A percentile compares a stretch with the other conserved stretches of the same genome.
Conservation (phyloP, 1,284 basidiomycete species). For the Leccinum angustisporum region DNA sequence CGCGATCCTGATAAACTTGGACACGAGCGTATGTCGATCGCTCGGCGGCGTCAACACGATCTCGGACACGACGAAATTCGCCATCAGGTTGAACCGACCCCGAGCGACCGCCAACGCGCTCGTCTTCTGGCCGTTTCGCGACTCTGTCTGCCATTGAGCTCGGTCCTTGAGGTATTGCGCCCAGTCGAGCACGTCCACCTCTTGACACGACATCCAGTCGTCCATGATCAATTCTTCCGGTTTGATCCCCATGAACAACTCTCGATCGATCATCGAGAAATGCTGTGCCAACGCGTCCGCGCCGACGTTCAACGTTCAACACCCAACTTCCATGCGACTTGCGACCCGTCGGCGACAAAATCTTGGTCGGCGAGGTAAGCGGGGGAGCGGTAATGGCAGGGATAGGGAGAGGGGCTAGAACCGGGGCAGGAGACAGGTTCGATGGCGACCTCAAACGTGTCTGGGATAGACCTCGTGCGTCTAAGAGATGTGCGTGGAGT, state of each 20-base stretch:
- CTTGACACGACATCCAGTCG: conserved; percentile 63
- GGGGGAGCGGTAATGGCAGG: conserved; percentile 13
- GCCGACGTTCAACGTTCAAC: conserved; percentile 42
- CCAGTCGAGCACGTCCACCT: conserved; percentile 83
- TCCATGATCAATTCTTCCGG: conserved; percentile 81
- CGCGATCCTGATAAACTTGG: conserved; percentile 84
- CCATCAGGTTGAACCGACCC: conserved; percentile 86
- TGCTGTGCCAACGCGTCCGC: conserved; percentile 73
- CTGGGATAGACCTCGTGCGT: conserved; percentile 71
- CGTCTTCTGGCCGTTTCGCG: conserved; percentile 55
- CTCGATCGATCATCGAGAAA: conserved; percentile 86
- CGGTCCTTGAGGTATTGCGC: conserved; percentile 76
- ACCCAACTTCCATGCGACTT: conserved; percentile 67
- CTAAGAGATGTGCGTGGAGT: conserved; percentile 39
- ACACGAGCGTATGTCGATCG: conserved; percentile 67
- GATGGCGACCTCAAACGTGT: conserved; percentile 44
- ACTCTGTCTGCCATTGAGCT: conserved; percentile 66
- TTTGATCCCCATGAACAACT: conserved; percentile 79
- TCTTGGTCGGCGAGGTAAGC: conserved; percentile 33
- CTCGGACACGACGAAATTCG: conserved; percentile 82
- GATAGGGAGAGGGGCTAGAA: not conserved
- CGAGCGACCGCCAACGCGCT: conserved; percentile 74
- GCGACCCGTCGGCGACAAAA: conserved; percentile 30
- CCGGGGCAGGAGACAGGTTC: not conserved
- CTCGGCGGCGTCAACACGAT: conserved; percentile 66